A percentile compares a stretch with the other conserved stretches of the same genome.
phyloP scores from a whole-genome alignment of 2,329 filamentous ascomycete genomes.

The Tolypocladium nubicola region DNA sequence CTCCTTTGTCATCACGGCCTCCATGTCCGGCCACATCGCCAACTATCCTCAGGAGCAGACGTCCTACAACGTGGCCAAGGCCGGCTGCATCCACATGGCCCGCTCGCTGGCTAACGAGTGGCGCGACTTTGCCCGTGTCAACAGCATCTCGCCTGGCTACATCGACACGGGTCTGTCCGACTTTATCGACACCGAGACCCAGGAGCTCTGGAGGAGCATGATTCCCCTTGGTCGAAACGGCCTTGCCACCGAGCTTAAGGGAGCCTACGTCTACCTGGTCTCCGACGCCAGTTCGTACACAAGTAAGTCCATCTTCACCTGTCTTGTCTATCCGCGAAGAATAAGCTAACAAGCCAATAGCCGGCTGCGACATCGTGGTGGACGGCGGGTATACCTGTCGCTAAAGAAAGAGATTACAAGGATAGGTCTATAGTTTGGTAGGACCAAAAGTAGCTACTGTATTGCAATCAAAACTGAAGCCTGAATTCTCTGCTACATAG shows the following conservation, averaged over 20 bases:
- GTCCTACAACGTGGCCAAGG: conserved; percentile 56
- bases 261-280: conserved; percentile 67
- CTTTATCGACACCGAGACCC: conserved; percentile 55
- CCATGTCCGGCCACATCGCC: conserved; percentile 61
- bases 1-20: conserved; percentile 58
- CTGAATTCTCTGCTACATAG: too few relatives aligned
- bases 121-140: conserved; percentile 56
- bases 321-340: too few relatives aligned
- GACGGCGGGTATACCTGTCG: conserved; percentile 55
- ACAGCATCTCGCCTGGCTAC: conserved; percentile 57
- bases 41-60: conserved; percentile 61
- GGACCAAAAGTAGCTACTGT: too few relatives aligned
- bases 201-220: conserved; percentile 63
- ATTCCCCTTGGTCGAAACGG: conserved; percentile 65
- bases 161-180: conserved; percentile 58
- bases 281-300: conserved; percentile 57
- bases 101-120: conserved; percentile 50
- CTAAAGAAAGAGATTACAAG: too few relatives aligned
- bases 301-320: too few relatives aligned
- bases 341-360: too few relatives aligned
- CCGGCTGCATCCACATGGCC: conserved; percentile 39
- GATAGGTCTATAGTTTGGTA: too few relatives aligned
- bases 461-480: too few relatives aligned
- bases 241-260: conserved; percentile 59
- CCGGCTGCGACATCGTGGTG: conserved; percentile 47